These are phyloP conservation scores for Penicillium bialowiezense DNA, from an alignment of 495 filamentous ascomycete species.

Conservation along the genomic window DNA sequence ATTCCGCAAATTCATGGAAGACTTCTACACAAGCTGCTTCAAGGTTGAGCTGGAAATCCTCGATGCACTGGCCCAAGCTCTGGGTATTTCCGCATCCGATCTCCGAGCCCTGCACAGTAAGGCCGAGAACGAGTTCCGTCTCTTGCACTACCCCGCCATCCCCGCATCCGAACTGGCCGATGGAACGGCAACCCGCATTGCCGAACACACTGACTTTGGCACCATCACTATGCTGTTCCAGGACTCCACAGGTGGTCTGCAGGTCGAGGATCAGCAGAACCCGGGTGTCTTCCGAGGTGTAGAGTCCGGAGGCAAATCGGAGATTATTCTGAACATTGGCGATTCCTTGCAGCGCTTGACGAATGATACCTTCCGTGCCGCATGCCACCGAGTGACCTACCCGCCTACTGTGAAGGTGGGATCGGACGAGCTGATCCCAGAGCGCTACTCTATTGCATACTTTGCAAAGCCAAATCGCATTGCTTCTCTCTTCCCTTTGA, in stretches of 20 bases:
- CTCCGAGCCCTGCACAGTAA: constrained; percentile 45
- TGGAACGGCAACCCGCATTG: constrained; percentile 28
- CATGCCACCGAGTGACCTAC: constrained; percentile 32
- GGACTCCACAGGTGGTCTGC: constrained; percentile 42
- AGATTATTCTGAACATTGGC: constrained; percentile 63
- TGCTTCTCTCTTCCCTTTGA: constrained; percentile 18
- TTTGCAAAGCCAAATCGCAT: constrained; percentile 32
- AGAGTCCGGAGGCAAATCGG: constrained; percentile 45
- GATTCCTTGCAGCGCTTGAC: constrained; percentile 62
- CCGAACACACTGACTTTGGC: constrained; percentile 47
- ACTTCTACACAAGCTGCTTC: constrained; percentile 42
- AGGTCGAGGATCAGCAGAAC: constrained; percentile 38
- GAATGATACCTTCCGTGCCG: constrained; percentile 46
- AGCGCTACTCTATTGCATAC: constrained; percentile 33
- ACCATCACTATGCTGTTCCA: constrained; percentile 51
- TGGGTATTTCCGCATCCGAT: constrained; percentile 45
- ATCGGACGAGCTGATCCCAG: constrained; percentile 17
- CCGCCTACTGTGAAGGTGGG: constrained; percentile 19
- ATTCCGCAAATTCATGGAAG: constrained; percentile 55
- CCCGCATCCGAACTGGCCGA: constrained; percentile 14
- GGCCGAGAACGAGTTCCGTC: constrained; percentile 47
- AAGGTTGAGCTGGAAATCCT: constrained; percentile 43
- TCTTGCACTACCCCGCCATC: constrained; percentile 42
- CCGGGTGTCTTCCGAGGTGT: constrained; percentile 39
- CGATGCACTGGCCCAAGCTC: constrained; percentile 35